Base-by-base conservation (phyloP, 805 yeast species). In the Starmera pachycereana region DNA sequence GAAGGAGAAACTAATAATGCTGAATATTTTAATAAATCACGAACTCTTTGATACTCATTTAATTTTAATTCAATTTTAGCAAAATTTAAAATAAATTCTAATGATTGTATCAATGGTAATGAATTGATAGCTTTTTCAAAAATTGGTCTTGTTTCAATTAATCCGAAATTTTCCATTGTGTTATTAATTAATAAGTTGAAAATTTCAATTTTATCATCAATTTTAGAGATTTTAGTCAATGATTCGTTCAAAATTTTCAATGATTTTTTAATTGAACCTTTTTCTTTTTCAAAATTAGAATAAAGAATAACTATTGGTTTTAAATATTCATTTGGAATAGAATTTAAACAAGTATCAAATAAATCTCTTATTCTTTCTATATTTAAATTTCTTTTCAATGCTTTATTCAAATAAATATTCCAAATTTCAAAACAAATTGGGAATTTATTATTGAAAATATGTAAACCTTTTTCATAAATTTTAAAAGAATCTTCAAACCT, bases 401-500 rank as follows among this genome's bases (percentile, higher is more conserved):
- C 69, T 40, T 72, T 76, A 0, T 70, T 58, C 29, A 88, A 54
- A 55, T 87, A 89, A 9, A 72, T 61, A 39, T 71, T 74, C 89
- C 90, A 86, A 13, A 88, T 65, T 48, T 85, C 85, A 49, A 70
- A 78, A 34, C 71, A 75, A 4, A 73, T 66, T 1, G 86, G 79
- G 44, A 72, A 77, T 11, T 65, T 60, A 16, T 16, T 16, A 16
- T 16, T 16, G 53, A 88, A 89, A 6, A 70, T 47, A 2, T 60
- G 63, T n/a, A 84, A 53, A 1, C 89, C 94, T 8, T 72, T 58
- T 52, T 87, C 95, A 58, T 75, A 86, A 0, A 81, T 68, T 37
- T 66, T 67, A 57, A 72, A 78, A 36, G 76, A 66, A 46, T 66
- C 71, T 46, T 74, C 76, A 42, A 53, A 66, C 36, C 65, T 60